A percentile compares a stretch with the other conserved stretches of the same genome.
Conservation (phyloP, 164 flowering plant species). For the Kalanchoe fedtschenkoi region DNA sequence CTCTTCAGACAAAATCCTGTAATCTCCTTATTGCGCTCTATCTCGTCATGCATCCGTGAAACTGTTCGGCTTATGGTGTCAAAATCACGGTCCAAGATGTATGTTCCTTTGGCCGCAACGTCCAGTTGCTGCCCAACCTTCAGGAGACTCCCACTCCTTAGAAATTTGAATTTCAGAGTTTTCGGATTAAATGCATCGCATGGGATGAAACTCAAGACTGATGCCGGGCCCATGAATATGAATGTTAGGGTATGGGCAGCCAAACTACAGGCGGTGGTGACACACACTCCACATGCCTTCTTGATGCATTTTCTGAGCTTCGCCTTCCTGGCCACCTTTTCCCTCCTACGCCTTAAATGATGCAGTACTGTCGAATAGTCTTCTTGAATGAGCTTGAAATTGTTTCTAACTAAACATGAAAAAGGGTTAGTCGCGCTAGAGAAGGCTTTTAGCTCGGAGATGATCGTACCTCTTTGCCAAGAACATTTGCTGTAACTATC, state of each 20-base stretch:
- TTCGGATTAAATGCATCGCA: constrained; percentile 21
- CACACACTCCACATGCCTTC: constrained; percentile 23
- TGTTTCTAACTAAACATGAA: constrained; percentile 17
- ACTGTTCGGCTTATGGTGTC: constrained; percentile 43
- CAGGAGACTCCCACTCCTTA: constrained; percentile 18
- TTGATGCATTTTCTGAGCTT: constrained; percentile 31
- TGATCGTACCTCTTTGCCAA: constrained; percentile 12
- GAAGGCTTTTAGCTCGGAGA: constrained; percentile 25
- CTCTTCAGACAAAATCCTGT: constrained; percentile 37
- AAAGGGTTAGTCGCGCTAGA: constrained; percentile 27
- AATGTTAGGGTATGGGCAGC: constrained; percentile 39
- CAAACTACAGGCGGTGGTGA: constrained; percentile 29
- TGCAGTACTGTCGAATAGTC: constrained; percentile 31
- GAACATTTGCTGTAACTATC: constrained; percentile 10
- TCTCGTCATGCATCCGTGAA: constrained; percentile 31
- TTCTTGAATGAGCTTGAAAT: constrained; percentile 35
- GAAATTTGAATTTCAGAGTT: constrained; percentile 7
- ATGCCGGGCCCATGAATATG: constrained; percentile 37
- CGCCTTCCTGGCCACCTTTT: constrained; percentile 29
- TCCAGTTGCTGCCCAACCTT: constrained; percentile 36
- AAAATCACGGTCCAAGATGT: constrained; percentile 39
- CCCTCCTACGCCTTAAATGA: constrained; percentile 26
- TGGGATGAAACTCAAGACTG: constrained; percentile 27
- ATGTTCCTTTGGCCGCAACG: constrained; percentile 49
- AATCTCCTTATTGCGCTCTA: constrained; percentile 39